Conservation (phyloP, 2,329 filamentous ascomycete genomes). For the Trichoderma atrobrunneum region DNA sequence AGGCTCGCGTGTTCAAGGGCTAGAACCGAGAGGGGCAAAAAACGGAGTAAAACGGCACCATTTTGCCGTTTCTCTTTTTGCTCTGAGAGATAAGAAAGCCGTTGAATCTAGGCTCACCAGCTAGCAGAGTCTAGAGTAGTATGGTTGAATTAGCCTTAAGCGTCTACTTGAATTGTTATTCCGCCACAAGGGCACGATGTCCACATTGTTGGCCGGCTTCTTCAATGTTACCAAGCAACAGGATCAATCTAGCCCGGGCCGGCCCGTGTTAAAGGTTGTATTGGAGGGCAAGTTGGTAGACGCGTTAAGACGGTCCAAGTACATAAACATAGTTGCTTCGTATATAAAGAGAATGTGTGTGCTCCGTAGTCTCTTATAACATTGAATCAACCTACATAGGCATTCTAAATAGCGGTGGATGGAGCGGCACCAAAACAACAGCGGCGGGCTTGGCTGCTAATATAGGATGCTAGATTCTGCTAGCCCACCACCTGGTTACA, state of each 20-base stretch:
- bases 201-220: not conserved
- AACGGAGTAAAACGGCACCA: constrained; percentile 1
- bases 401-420: not conserved
- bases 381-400: not conserved
- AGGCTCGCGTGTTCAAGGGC: not conserved
- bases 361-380: not conserved
- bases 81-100: not conserved
- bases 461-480: not conserved
- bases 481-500: not conserved
- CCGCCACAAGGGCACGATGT: not conserved
- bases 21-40: constrained; percentile 1
- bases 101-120: not conserved
- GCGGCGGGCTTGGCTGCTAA: not conserved
- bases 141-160: constrained; percentile 4
- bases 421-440: not conserved
- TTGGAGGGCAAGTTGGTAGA: not conserved
- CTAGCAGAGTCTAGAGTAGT: not conserved
- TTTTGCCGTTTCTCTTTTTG: not conserved
- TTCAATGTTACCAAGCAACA: not conserved
- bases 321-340: not conserved
- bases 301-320: not conserved
- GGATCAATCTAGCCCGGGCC: not conserved
- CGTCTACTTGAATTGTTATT: not conserved
- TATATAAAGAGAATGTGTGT: not conserved
- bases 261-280: not conserved